Conservation (phyloP, 106 monocot genomes). For the Iris macrosiphon region DNA sequence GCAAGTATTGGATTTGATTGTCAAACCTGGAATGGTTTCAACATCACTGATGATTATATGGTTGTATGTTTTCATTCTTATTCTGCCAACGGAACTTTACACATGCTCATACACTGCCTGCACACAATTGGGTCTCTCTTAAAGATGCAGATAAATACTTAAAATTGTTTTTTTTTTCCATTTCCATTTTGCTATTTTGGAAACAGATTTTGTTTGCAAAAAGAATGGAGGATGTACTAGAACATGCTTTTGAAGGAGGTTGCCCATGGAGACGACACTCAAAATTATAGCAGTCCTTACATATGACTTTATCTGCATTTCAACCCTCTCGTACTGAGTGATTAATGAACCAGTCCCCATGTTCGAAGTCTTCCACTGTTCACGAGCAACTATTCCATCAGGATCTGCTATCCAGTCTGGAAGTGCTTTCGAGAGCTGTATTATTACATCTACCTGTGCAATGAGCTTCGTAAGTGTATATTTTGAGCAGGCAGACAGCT, state of each 20-base stretch:
- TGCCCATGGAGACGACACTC: conserved; percentile 44
- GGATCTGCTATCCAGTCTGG: not conserved
- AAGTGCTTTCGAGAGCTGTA: not conserved
- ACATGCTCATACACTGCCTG: too few species aligned
- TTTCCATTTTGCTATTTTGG: too few species aligned
- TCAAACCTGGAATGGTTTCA: too few species aligned
- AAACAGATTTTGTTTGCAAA: conserved; percentile 53
- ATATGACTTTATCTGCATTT: not conserved
- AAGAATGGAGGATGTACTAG: conserved; percentile 61
- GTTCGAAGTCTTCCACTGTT: not conserved
- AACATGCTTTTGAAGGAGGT: conserved; percentile 64
- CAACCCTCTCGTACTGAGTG: not conserved
- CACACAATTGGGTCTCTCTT: too few species aligned
- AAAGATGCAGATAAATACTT: too few species aligned
- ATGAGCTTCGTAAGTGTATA: not conserved
- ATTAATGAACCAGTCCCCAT: not conserved
- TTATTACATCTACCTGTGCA: not conserved
- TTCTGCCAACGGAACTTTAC: too few species aligned
- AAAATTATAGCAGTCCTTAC: conserved; percentile 25
- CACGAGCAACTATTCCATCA: not conserved
- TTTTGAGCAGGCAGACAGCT: not conserved
- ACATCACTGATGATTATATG: too few species aligned
- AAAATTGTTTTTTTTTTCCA: too few species aligned
- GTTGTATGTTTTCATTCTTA: too few species aligned
- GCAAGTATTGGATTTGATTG: too few species aligned